A percentile compares a stretch with the other conserved stretches of the same genome.
Conservation (phyloP, 2,329 filamentous ascomycete species). For the Spiromastix sp. region DNA sequence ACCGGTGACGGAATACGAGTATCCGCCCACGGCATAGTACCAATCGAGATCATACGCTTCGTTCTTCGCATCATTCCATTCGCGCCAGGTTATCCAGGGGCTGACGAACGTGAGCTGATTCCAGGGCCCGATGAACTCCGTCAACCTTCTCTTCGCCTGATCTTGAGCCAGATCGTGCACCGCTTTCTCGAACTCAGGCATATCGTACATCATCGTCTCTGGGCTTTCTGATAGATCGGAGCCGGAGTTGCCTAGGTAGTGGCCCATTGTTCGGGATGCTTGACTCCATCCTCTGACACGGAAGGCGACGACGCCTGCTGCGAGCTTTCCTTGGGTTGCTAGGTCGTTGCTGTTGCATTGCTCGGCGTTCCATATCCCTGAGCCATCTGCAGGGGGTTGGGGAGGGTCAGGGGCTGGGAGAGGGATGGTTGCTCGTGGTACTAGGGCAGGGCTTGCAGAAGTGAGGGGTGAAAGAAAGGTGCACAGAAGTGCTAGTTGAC, state of each 20-base stretch:
- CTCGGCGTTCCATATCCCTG: not conserved
- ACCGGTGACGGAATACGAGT: constrained; percentile 1
- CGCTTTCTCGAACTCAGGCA: not conserved
- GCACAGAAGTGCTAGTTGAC: too few species aligned
- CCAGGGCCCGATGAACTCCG: not conserved
- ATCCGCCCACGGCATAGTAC: constrained; percentile 3
- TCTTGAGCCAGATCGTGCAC: not conserved
- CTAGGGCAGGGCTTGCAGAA: not conserved
- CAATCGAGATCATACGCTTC: constrained; percentile 1
- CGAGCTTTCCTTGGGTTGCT: not conserved
- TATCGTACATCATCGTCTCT: not conserved
- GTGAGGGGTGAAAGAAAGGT: not conserved
- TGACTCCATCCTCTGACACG: not conserved
- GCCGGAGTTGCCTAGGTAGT: constrained; percentile 1
- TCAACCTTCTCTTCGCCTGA: not conserved
- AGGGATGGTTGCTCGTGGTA: not conserved
- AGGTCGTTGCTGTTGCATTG: not conserved
- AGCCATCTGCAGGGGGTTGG: not conserved
- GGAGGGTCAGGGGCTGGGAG: not conserved
- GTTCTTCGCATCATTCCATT: not conserved
- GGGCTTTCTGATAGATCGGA: not conserved
- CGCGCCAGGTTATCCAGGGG: constrained; percentile 1
- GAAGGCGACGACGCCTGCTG: not conserved
- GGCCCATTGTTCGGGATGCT: not conserved
- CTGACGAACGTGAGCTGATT: not conserved